Base-by-base conservation (phyloP, 805 yeast genomes). In the Yamadazyma laniorum region DNA sequence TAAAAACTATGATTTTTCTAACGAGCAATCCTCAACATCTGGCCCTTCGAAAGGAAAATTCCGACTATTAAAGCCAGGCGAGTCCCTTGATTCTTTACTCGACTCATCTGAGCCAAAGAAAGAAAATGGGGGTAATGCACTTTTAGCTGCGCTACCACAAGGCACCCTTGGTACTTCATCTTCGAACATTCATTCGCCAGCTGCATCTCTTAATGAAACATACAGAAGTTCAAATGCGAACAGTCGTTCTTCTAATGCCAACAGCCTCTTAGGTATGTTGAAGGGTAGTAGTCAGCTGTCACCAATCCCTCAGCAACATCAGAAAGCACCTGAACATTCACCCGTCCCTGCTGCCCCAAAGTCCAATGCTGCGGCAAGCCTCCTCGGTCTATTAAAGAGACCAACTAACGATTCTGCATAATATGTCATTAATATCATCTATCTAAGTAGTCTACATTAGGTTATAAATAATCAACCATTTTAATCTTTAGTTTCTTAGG, bases 31-130 rank as follows among this genome's bases (percentile, higher is more conserved):
- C 8, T 12, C 22, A 6, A 15, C 33, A 22, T 1, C 11, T 22
- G 50, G 39, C 4, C 45, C 42, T 4, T 12, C 39, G 22, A 55
- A 45, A 40, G 42, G 43, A n/a, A 51, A 50, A 23, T 40, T 59
- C 31, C 50, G 58, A 32, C 39, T 61, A 18, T 44, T 60, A 22
- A 60, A 57, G 25, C 61, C 60, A 5, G 64, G 64, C 11, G 62
- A 61, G 40, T 34, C 52, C 32, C 52, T 38, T 32, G 37, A 25
- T 48, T 49, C 9, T 32, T 40, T 26, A 14, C 42, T 19, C 3
- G 29, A 27, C 9, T 21, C 23, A 21, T 6, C 23, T 8, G 13
- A 29, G 12, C 9, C 16, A 2, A 21, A 17, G 5, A 37, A 23
- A 13, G 41, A 18, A 5, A 11, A 18, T 22, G 25, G 18, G 12